Evolutionary conservation across 2,329 filamentous ascomycete genomes (phyloP), one percentile per base, ranked within the genome.

Genomic region (Keithomyces neogunnii): DNA sequence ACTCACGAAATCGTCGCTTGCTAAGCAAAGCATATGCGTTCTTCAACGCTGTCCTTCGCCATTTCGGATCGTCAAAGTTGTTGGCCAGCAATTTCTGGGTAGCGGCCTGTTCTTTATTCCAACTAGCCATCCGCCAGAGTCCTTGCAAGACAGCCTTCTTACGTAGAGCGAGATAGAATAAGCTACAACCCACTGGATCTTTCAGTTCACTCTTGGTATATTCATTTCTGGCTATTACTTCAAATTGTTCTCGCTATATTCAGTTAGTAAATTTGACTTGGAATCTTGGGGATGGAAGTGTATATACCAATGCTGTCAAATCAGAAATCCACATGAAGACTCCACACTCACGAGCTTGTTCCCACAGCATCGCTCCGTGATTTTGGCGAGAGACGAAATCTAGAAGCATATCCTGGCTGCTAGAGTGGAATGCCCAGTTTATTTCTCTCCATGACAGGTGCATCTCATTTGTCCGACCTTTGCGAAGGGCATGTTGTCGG

Each of bases 301-400:
- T n/a, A 66, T 84, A 67, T 75, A 93, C 89, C 64, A 97, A 73
- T 28, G 89, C 84, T 50, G 78, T 80, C 19, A 76, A 68, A 66
- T 96, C 91, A 0, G 83, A 81, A 56, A 99, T 76, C 92, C 93
- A 99, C 84, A 96, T 92, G 63, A 96, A 96, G 51, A 97, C 77
- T 9, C 93, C 93, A 57, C 86, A 89, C 63, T 95, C 86, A 45
- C 86, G 79, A 1, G 92, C 93, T 60, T 91, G 80, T 56, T 86
- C 80, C 93, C 93, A 99, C 5, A 85, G 72, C 72, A 97, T 77
- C 53, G 81, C 85, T 1, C 86, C 85, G 56, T 90, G 86, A 59
- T 86, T 90, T 60, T 95, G 89, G 26, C 81, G 76, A 9, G 84
- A 83, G 8, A 96, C 86, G 59, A 96, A 84, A 64, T 96, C 89